Conservation (phyloP, 2,329 filamentous ascomycete genomes). For the Penicillium sp. region DNA sequence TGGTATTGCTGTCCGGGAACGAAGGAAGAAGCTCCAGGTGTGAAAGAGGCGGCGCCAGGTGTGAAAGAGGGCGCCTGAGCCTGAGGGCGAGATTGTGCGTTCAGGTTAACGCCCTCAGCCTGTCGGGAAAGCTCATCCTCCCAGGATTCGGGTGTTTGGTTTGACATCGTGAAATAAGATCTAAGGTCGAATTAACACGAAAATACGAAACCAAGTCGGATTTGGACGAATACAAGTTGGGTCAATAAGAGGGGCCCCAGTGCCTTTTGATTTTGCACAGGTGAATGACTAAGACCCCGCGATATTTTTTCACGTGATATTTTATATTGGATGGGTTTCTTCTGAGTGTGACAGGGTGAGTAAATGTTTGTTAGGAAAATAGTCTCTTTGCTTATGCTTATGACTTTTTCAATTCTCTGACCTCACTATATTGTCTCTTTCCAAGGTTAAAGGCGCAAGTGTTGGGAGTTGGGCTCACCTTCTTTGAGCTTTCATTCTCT, state of each 20-base stretch:
- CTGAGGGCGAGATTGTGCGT: slow-evolving; percentile 51
- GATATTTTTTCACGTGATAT: slow-evolving; percentile 22
- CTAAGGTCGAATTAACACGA: slow-evolving; percentile 24
- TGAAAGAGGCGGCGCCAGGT: slow-evolving; percentile 69
- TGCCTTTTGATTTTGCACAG: slow-evolving; percentile 25
- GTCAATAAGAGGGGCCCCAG: slow-evolving; percentile 23
- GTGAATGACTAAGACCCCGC: slow-evolving; percentile 26
- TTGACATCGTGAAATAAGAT: slow-evolving; percentile 65
- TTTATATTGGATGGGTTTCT: not conserved
- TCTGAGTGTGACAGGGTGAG: not conserved
- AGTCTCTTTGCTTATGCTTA: not conserved
- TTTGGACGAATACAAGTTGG: slow-evolving; percentile 18
- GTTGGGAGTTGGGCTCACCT: slow-evolving; percentile 1
- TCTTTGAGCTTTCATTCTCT: slow-evolving; percentile 8
- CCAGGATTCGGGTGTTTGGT: slow-evolving; percentile 79
- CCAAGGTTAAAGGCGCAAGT: not conserved
- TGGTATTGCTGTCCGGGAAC: slow-evolving; percentile 70
- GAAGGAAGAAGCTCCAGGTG: slow-evolving; percentile 69
- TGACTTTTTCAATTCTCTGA: not conserved
- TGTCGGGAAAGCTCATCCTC: slow-evolving; percentile 85
- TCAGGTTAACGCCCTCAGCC: slow-evolving; percentile 73
- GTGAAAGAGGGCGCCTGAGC: slow-evolving; percentile 59
- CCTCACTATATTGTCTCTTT: not conserved
- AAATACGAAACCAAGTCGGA: slow-evolving; percentile 22
- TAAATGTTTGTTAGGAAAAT: not conserved